Conservation (phyloP, 2,329 filamentous ascomycete species). For the Pseudocercospora macadamiae region DNA sequence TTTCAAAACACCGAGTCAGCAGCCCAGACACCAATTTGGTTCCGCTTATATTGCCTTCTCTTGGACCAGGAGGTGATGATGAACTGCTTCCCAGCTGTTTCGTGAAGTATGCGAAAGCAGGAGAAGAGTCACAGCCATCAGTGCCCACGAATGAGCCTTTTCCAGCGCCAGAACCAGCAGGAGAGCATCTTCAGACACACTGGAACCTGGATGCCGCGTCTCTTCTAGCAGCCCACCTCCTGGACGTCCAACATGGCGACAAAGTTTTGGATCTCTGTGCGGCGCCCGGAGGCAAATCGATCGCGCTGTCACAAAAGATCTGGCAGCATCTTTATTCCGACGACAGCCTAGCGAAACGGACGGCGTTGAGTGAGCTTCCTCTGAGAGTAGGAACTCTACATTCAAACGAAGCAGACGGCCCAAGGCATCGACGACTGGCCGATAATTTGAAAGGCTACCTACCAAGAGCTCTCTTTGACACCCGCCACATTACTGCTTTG, state of each 20-base stretch:
- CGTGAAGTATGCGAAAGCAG: constrained; percentile 13
- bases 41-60: constrained; percentile 11
- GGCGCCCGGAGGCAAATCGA: constrained; percentile 43
- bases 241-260: constrained; percentile 41
- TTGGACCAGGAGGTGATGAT: neutral
- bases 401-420: constrained; percentile 42
- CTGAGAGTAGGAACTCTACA: constrained; percentile 38
- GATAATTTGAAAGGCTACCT: constrained; percentile 32
- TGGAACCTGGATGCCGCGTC: constrained; percentile 40
- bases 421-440: constrained; percentile 40
- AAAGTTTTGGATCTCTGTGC: constrained; percentile 47
- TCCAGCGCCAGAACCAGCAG: constrained; percentile 24
- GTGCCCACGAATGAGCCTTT: constrained; percentile 22
- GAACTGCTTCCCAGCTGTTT: constrained; percentile 9
- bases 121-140: neutral
- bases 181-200: constrained; percentile 30
- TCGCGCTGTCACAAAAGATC: constrained; percentile 40
- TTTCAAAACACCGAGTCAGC: constrained; percentile 21
- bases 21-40: constrained; percentile 14
- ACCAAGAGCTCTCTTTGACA: constrained; percentile 25
- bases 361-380: constrained; percentile 11
- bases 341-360: constrained; percentile 21
- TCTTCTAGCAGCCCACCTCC: constrained; percentile 40
- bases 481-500: constrained; percentile 25
- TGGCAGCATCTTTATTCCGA: constrained; percentile 29